A percentile compares a stretch with the other conserved stretches of the same genome.
Conservation (phyloP, 2,329 filamentous ascomycete genomes). For the Aspergillus fumigatus region DNA sequence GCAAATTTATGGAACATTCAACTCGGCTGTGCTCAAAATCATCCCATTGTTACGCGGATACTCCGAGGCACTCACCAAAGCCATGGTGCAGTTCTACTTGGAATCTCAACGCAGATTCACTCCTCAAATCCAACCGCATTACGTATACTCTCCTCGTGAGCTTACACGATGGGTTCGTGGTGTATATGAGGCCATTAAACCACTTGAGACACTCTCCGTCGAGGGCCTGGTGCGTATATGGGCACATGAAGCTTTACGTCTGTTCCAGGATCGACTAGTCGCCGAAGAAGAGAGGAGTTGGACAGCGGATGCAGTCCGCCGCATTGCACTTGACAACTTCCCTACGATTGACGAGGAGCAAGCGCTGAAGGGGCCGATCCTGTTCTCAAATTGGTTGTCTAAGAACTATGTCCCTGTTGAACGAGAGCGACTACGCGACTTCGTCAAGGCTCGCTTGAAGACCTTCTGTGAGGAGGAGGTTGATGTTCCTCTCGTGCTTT, state of each 20-base stretch:
- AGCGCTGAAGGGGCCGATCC: slow-evolving; percentile 84
- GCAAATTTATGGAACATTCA: slow-evolving; percentile 99
- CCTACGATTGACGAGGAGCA: slow-evolving; percentile 89
- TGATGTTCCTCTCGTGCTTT: slow-evolving; percentile 96
- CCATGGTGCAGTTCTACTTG: slow-evolving; percentile 95
- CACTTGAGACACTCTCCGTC: slow-evolving; percentile 78
- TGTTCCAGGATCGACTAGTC: slow-evolving; percentile 97
- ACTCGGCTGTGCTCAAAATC: slow-evolving; percentile 92
- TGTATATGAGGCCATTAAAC: slow-evolving; percentile 93
- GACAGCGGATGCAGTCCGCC: slow-evolving; percentile 83
- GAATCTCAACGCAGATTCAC: slow-evolving; percentile 95
- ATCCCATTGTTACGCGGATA: slow-evolving; percentile 93
- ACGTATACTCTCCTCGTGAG: slow-evolving; percentile 98
- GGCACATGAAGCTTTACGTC: slow-evolving; percentile 91
- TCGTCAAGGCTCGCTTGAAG: slow-evolving; percentile 92
- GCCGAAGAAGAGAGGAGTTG: slow-evolving; percentile 90
- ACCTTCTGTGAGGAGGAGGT: slow-evolving; percentile 99
- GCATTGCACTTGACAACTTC: slow-evolving; percentile 87
- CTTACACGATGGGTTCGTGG: slow-evolving; percentile 96
- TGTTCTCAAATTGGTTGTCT: slow-evolving; percentile 99
- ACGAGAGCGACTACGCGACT: slow-evolving; percentile 89
- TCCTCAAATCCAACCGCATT: slow-evolving; percentile 94
- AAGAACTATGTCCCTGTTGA: slow-evolving; percentile 98
- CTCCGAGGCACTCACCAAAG: slow-evolving; percentile 85
- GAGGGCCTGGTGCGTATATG: slow-evolving; percentile 95